These are phyloP conservation scores for Carex parvula DNA, from an alignment of 176 grass and related monocot species.

Conservation along the genomic window DNA sequence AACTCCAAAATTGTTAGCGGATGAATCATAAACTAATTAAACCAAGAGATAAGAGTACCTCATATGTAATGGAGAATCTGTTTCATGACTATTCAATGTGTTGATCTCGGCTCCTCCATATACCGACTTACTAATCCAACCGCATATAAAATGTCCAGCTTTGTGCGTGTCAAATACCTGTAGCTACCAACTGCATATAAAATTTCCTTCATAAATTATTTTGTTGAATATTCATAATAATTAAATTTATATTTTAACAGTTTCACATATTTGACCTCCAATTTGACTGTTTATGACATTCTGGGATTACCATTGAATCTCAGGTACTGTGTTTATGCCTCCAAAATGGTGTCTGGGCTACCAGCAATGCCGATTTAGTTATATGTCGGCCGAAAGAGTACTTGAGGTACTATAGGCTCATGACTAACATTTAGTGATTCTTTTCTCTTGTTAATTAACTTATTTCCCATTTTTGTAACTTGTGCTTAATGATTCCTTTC, in stretches of 20 bases:
- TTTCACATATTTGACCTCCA: neutral
- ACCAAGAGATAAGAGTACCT: too few relatives aligned
- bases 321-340: conserved; percentile 85
- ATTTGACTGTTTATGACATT: neutral
- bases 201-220: too few relatives aligned
- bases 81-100: too few relatives aligned
- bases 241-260: neutral
- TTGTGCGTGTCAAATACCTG: too few relatives aligned
- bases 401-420: conserved; percentile 46
- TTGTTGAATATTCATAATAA: too few relatives aligned
- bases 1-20: too few relatives aligned
- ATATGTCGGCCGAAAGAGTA: conserved; percentile 80
- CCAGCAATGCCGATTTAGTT: conserved; percentile 96
- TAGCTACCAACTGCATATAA: too few relatives aligned
- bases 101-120: too few relatives aligned
- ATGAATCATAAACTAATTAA: too few relatives aligned
- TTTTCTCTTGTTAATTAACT: neutral
- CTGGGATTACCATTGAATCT: neutral
- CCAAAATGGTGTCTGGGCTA: conserved; percentile 96
- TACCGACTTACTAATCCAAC: too few relatives aligned
- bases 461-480: neutral
- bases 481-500: neutral
- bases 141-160: too few relatives aligned
- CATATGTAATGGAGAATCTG: too few relatives aligned
- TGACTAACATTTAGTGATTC: neutral